These are phyloP conservation scores for Murraya paniculata DNA, from an alignment of 345 rosid genomes.

Conservation along the genomic window DNA sequence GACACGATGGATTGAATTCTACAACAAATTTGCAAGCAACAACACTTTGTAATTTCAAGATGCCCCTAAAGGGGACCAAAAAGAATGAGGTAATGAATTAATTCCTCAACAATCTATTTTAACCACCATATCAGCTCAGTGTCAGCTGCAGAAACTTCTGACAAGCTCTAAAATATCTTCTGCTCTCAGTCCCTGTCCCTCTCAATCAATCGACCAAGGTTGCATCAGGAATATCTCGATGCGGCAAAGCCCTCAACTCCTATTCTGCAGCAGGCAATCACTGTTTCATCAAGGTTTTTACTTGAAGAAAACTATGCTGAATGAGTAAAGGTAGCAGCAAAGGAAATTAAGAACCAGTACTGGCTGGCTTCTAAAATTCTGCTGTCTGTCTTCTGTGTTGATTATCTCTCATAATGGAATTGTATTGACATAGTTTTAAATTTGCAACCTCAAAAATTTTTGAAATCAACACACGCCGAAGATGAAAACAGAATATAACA, in stretches of 20 bases:
- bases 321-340: background rate
- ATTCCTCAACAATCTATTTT: too few relatives aligned
- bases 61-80: background rate
- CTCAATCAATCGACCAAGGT: background rate
- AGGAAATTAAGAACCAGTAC: background rate
- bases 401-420: too few relatives aligned
- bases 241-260: background rate
- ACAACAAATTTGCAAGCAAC: background rate
- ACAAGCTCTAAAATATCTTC: background rate
- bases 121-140: too few relatives aligned
- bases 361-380: slow-evolving; percentile 25
- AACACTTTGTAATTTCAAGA: background rate
- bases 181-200: background rate
- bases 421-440: background rate
- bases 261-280: background rate
- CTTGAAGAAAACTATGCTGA: background rate
- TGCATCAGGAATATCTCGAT: background rate
- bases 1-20: background rate
- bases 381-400: slow-evolving; percentile 43
- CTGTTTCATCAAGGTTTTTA: background rate
- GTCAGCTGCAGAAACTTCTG: background rate
- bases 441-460: slow-evolving; percentile 38
- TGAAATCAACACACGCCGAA: slow-evolving; percentile 58
- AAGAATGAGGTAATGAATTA: background rate
- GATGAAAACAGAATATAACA: slow-evolving; percentile 51